Percentiles rank a stretch among this genome's conserved stretches.
Evolutionary conservation across 768 basidiomycete species (phyloP).

Genomic region (Trametes gibbosa): DNA sequence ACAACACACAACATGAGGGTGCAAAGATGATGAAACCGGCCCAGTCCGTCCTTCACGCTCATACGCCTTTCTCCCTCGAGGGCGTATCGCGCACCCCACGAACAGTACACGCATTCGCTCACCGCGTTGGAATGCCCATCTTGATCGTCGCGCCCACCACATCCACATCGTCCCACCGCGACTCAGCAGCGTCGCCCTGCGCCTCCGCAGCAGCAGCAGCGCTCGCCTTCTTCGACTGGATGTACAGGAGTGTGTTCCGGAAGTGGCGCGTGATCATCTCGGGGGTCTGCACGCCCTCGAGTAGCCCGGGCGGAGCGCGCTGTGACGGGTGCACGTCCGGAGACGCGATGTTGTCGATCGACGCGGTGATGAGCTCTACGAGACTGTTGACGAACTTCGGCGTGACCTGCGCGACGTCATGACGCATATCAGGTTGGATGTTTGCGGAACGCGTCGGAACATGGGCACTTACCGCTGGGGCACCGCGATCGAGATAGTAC

Average conservation of each 20-base stretch:
- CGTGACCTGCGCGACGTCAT: slow-evolving; percentile 85
- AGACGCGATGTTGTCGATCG: slow-evolving; percentile 87
- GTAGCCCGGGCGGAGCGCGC: slow-evolving; percentile 81
- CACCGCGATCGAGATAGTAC: slow-evolving; percentile 92
- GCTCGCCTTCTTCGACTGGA: slow-evolving; percentile 73
- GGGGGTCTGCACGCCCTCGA: slow-evolving; percentile 90
- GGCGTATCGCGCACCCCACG: neutral
- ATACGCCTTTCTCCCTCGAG: neutral
- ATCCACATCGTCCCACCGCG: slow-evolving; percentile 85
- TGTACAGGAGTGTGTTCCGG: slow-evolving; percentile 83
- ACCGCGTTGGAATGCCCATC: slow-evolving; percentile 60
- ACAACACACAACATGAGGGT: slow-evolving; percentile 16
- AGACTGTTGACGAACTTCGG: slow-evolving; percentile 96
- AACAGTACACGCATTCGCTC: neutral
- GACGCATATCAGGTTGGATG: neutral
- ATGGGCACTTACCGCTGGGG: slow-evolving; percentile 70
- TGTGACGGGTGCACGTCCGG: slow-evolving; percentile 87
- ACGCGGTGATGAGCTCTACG: slow-evolving; percentile 92
- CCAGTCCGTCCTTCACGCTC: slow-evolving; percentile 6
- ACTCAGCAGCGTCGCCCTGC: slow-evolving; percentile 29
- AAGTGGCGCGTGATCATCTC: slow-evolving; percentile 96
- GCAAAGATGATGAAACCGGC: neutral
- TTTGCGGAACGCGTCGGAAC: too few relatives aligned
- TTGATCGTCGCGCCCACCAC: slow-evolving; percentile 85
- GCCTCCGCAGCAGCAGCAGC: slow-evolving; percentile 38